Conservation (phyloP, 495 filamentous ascomycete species). For the Penicillium silybi region DNA sequence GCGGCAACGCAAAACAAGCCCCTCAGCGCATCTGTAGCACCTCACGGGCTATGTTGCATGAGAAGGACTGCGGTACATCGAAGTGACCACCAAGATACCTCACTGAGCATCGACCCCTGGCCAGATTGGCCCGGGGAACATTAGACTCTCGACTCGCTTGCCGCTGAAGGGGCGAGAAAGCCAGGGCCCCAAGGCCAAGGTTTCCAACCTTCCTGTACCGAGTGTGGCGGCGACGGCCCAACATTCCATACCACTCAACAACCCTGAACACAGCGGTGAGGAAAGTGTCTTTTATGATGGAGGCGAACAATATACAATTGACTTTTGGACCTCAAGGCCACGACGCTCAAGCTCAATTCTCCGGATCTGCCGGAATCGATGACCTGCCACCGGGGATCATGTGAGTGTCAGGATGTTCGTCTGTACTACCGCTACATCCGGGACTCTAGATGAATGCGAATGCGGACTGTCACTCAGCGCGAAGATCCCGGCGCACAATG, state of each 20-base stretch:
- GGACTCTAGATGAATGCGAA: conserved; percentile 9
- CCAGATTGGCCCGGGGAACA: conserved; percentile 3
- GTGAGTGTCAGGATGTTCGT: conserved; percentile 6
- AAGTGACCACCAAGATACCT: conserved; percentile 14
- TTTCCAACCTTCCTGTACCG: background rate
- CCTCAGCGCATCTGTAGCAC: conserved; percentile 2
- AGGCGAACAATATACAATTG: conserved; percentile 22
- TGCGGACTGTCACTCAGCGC: conserved; percentile 12
- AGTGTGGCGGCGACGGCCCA: background rate
- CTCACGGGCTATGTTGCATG: background rate
- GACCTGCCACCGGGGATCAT: conserved; percentile 13
- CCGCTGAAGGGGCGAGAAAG: background rate
- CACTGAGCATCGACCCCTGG: conserved; percentile 2
- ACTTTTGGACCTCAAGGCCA: conserved; percentile 8
- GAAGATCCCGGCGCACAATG: conserved; percentile 9
- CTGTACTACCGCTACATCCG: conserved; percentile 6
- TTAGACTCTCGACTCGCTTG: background rate
- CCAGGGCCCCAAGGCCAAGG: background rate
- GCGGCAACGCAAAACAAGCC: conserved; percentile 23
- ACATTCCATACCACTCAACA: background rate
- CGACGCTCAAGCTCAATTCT: background rate
- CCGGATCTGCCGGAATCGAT: conserved; percentile 15
- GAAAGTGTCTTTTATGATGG: background rate
- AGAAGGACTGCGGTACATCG: conserved; percentile 6
- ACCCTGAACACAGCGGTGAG: conserved; percentile 13